phyloP scores from a whole-genome alignment of 805 yeast genomes.

The Nakazawaea holstii region DNA sequence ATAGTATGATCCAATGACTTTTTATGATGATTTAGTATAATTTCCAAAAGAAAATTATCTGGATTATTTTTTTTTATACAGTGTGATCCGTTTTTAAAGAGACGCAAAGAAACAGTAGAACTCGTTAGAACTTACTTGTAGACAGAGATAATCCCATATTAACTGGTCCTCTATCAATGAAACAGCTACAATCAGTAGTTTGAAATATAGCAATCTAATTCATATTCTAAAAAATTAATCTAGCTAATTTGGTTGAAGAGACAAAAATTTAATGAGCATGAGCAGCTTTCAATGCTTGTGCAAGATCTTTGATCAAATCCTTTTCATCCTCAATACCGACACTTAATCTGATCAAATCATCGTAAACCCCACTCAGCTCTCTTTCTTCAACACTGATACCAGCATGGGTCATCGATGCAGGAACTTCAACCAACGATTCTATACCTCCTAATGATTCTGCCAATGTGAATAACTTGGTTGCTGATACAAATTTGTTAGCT shows the following conservation, averaged over 20 bases:
- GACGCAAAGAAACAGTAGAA: too few species aligned
- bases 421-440: conserved; percentile 81
- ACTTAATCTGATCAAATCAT: conserved; percentile 75
- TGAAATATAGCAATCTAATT: not conserved
- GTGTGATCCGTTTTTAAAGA: too few species aligned
- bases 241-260: too few species aligned
- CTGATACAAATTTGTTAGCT: conserved; percentile 67
- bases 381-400: conserved; percentile 79
- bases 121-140: too few species aligned
- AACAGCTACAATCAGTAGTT: not conserved
- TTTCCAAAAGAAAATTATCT: too few species aligned
- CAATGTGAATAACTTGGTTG: conserved; percentile 72
- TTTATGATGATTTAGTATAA: not conserved
- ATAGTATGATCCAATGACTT: not conserved
- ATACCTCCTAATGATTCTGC: conserved; percentile 92
- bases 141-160: not conserved
- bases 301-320: conserved; percentile 67
- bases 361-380: conserved; percentile 75
- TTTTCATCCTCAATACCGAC: conserved; percentile 85
- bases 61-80: not conserved
- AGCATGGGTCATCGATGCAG: conserved; percentile 89
- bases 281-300: conserved; percentile 51
- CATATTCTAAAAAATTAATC: not conserved
- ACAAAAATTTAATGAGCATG: not conserved
- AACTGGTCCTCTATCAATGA: not conserved